A percentile compares a stretch with the other conserved stretches of the same genome.
phyloP scores from a whole-genome alignment of 495 filamentous ascomycete species.

The Aspergillus sparsus region DNA sequence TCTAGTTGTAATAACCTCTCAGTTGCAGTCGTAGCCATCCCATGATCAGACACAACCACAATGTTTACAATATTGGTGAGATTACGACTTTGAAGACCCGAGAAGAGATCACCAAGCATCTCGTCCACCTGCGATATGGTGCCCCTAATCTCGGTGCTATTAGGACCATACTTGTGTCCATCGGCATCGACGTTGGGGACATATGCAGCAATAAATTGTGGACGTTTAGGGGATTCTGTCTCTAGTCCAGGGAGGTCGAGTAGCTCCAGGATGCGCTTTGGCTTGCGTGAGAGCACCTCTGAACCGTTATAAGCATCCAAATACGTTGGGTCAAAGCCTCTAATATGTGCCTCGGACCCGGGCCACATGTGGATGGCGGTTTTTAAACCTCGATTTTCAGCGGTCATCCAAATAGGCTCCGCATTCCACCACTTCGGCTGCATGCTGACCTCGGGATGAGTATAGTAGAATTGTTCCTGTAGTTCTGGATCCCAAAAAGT shows the following conservation, averaged over 20 bases:
- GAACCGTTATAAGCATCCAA: constrained; percentile 82
- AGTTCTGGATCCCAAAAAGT: constrained; percentile 84
- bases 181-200: constrained; percentile 87
- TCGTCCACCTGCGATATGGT: constrained; percentile 75
- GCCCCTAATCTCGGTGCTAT: constrained; percentile 81
- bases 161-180: constrained; percentile 87
- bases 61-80: constrained; percentile 89
- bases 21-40: constrained; percentile 89
- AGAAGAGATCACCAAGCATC: constrained; percentile 75
- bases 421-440: constrained; percentile 90
- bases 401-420: constrained; percentile 91
- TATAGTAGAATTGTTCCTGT: constrained; percentile 83
- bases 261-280: constrained; percentile 71
- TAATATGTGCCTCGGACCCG: constrained; percentile 78
- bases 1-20: constrained; percentile 90
- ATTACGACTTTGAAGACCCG: constrained; percentile 76
- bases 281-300: constrained; percentile 72
- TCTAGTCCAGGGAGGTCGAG: constrained; percentile 77
- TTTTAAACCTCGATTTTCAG: constrained; percentile 72
- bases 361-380: constrained; percentile 98
- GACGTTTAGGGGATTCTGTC: constrained; percentile 53
- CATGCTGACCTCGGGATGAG: constrained; percentile 68
- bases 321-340: constrained; percentile 66
- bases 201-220: constrained; percentile 91
- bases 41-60: constrained; percentile 97